These are phyloP conservation scores for Yamadazyma membranifaciens DNA, from an alignment of 1,139 yeast species.

Conservation along the genomic window DNA sequence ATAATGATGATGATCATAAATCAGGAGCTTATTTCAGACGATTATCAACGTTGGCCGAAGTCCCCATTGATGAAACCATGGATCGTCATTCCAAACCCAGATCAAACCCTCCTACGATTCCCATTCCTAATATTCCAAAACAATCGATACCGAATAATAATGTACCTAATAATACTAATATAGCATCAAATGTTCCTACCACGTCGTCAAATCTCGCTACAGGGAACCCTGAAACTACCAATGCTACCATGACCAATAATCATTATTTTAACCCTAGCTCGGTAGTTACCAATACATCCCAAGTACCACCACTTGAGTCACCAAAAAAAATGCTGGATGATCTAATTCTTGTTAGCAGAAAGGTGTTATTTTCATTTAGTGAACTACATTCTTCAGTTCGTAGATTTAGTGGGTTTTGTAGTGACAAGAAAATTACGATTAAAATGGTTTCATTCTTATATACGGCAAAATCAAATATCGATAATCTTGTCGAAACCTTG, in stretches of 20 bases:
- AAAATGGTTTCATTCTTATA: constrained; percentile 57
- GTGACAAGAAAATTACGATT: constrained; percentile 59
- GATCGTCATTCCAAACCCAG: background rate
- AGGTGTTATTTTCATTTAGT: constrained; percentile 58
- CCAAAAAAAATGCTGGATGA: constrained; percentile 16
- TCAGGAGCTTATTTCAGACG: constrained; percentile 71
- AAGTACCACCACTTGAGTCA: background rate
- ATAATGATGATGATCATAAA: constrained; percentile 45
- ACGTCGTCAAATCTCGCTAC: background rate
- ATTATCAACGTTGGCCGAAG: constrained; percentile 66
- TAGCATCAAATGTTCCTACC: background rate
- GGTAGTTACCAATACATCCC: constrained; percentile 10
- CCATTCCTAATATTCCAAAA: background rate
- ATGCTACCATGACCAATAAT: background rate
- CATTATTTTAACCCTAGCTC: background rate
- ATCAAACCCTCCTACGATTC: constrained; percentile 1
- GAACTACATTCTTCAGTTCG: constrained; percentile 71
- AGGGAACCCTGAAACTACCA: background rate
- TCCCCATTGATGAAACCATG: constrained; percentile 34
- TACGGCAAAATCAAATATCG: constrained; percentile 58
- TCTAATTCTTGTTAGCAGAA: constrained; percentile 53
- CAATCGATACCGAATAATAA: background rate
- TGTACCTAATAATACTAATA: background rate
- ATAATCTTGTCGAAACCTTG: constrained; percentile 55
- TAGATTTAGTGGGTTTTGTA: constrained; percentile 64